Conservation (phyloP, 2,329 filamentous ascomycete genomes). For the Fusarium drepaniforme region DNA sequence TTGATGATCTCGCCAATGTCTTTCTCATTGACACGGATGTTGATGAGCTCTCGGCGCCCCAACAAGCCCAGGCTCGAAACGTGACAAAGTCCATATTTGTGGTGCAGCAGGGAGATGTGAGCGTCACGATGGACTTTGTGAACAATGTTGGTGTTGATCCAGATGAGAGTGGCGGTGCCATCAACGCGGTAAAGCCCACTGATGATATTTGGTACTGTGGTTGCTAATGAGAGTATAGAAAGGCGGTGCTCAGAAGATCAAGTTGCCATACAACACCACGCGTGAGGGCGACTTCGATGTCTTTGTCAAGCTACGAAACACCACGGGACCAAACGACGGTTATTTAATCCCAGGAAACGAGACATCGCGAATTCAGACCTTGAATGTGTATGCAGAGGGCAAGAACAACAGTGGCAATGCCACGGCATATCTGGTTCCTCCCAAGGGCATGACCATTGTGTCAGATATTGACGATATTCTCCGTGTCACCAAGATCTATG, state of each 20-base stretch:
- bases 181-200: slow-evolving; percentile 53
- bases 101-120: slow-evolving; percentile 76
- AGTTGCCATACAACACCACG: slow-evolving; percentile 75
- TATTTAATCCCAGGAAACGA: slow-evolving; percentile 72
- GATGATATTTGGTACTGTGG: no score
- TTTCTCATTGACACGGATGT: slow-evolving; percentile 77
- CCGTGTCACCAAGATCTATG: slow-evolving; percentile 84
- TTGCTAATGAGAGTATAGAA: slow-evolving; percentile 40
- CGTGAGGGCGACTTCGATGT: slow-evolving; percentile 78
- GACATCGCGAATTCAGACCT: slow-evolving; percentile 73
- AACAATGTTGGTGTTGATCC: slow-evolving; percentile 61
- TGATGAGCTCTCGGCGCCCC: slow-evolving; percentile 65
- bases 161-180: slow-evolving; percentile 65
- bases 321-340: slow-evolving; percentile 61
- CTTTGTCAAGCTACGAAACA: slow-evolving; percentile 73
- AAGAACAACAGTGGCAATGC: slow-evolving; percentile 75
- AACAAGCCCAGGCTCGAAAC: slow-evolving; percentile 79
- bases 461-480: slow-evolving; percentile 86
- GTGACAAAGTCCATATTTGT: slow-evolving; percentile 80
- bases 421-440: slow-evolving; percentile 81
- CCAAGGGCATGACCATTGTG: slow-evolving; percentile 76
- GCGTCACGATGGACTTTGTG: slow-evolving; percentile 72
- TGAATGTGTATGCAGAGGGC: slow-evolving; percentile 76
- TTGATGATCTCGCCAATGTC: slow-evolving; percentile 76
- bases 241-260: slow-evolving; percentile 73